Evolutionary conservation across 768 basidiomycete genomes (phyloP).

Genomic region (Leccinum boreale): DNA sequence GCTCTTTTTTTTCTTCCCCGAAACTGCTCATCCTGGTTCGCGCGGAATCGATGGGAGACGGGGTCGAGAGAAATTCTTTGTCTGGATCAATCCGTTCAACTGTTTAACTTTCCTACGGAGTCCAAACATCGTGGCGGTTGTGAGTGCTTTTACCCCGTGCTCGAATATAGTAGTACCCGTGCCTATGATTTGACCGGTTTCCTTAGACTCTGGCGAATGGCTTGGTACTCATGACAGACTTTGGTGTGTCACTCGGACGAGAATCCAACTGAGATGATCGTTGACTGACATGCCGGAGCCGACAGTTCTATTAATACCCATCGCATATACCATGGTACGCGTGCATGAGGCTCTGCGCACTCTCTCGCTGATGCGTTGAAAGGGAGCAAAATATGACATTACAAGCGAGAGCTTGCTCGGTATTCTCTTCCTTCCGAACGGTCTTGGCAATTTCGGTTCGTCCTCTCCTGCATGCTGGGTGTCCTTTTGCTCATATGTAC

Average conservation of each 20-base stretch:
- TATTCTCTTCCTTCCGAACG: constrained; percentile 24
- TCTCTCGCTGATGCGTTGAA: neutral
- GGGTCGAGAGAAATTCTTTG: constrained; percentile 22
- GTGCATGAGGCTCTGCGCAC: neutral
- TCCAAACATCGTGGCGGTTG: constrained; percentile 55
- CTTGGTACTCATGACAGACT: constrained; percentile 26
- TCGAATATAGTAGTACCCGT: neutral
- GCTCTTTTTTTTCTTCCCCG: constrained; percentile 51
- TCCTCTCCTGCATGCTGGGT: neutral
- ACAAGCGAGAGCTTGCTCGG: constrained; percentile 23
- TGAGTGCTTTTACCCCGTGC: constrained; percentile 29
- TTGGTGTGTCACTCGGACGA: constrained; percentile 25
- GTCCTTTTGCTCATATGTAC: neutral
- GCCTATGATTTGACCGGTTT: neutral
- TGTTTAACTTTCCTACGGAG: constrained; percentile 51
- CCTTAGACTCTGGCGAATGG: constrained; percentile 42
- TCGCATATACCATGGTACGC: constrained; percentile 65
- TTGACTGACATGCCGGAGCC: neutral
- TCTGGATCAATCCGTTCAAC: constrained; percentile 58
- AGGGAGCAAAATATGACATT: constrained; percentile 46
- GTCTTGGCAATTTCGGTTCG: constrained; percentile 27
- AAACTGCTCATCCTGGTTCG: constrained; percentile 61
- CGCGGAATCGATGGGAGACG: constrained; percentile 49
- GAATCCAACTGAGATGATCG: neutral
- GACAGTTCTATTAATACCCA: constrained; percentile 49